Percentiles rank a stretch among this genome's conserved stretches.
Evolutionary conservation across 768 basidiomycete genomes (phyloP).

Genomic region (Termitomyces eurrhizus): DNA sequence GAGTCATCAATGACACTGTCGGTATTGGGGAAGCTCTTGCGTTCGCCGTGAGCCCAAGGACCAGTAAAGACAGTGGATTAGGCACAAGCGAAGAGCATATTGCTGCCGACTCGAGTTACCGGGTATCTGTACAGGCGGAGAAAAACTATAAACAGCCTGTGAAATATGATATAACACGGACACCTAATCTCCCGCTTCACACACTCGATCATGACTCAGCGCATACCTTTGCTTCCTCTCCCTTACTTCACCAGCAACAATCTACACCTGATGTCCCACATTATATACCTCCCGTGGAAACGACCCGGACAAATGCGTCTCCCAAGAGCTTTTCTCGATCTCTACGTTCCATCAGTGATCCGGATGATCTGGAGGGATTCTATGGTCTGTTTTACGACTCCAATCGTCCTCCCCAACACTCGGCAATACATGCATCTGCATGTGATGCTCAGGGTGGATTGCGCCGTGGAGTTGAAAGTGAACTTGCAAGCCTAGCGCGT

Average conservation of each 20-base stretch:
- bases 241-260: slow-evolving; percentile 12
- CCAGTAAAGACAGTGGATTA: slow-evolving; percentile 39
- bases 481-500: slow-evolving; percentile 46
- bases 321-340: slow-evolving; percentile 34
- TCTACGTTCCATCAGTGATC: slow-evolving; percentile 52
- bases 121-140: slow-evolving; percentile 7
- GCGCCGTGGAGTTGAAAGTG: slow-evolving; percentile 35
- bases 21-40: slow-evolving; percentile 64
- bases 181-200: slow-evolving; percentile 18
- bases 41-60: slow-evolving; percentile 29
- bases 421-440: slow-evolving; percentile 5
- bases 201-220: slow-evolving; percentile 16
- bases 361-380: slow-evolving; percentile 70
- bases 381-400: slow-evolving; percentile 72
- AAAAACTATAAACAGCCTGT: slow-evolving; percentile 26
- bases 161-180: slow-evolving; percentile 32
- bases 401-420: slow-evolving; percentile 14
- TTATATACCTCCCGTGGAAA: slow-evolving; percentile 3
- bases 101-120: slow-evolving; percentile 10
- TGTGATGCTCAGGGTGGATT: slow-evolving; percentile 22
- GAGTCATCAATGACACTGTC: slow-evolving; percentile 42
- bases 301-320: slow-evolving; percentile 11
- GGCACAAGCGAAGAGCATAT: slow-evolving; percentile 43
- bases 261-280: slow-evolving; percentile 1
- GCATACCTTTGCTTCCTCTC: slow-evolving; percentile 22